A percentile compares a stretch with the other conserved stretches of the same genome.
phyloP scores from a whole-genome alignment of 441 rosid species.

The Bocquillonia castaneifolia region DNA sequence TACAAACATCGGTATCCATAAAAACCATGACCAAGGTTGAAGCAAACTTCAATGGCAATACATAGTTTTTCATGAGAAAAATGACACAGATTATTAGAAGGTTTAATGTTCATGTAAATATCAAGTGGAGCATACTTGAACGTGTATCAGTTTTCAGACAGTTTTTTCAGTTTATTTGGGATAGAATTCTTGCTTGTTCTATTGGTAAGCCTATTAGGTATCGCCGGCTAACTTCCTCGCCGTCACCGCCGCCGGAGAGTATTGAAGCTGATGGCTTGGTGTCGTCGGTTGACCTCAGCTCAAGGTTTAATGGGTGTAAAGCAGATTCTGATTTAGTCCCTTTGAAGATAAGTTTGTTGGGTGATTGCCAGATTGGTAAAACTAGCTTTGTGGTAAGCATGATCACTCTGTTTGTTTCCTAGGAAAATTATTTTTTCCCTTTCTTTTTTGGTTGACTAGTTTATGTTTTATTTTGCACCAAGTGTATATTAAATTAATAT shows the following conservation, averaged over 20 bases:
- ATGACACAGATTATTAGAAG: conserved; percentile 51
- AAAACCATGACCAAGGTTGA: conserved; percentile 18
- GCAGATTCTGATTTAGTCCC: conserved; percentile 71
- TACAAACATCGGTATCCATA: background rate
- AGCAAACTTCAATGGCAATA: conserved; percentile 37
- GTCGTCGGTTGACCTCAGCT: conserved; percentile 14
- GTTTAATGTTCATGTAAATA: conserved; percentile 38
- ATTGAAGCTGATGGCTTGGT: conserved; percentile 12
- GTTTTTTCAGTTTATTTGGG: conserved; percentile 65
- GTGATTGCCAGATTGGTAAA: conserved; percentile 88
- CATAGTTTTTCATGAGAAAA: conserved; percentile 27
- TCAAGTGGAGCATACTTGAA: conserved; percentile 52
- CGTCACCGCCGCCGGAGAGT: conserved; percentile 37
- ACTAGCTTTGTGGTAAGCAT: conserved; percentile 72
- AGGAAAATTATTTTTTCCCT: background rate
- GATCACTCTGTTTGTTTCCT: background rate
- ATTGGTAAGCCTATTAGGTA: conserved; percentile 52
- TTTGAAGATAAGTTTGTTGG: conserved; percentile 78
- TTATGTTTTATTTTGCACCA: background rate
- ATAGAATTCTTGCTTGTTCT: conserved; percentile 69
- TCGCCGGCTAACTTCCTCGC: conserved; percentile 38
- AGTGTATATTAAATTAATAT: background rate
- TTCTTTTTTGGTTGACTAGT: background rate
- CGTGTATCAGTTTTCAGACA: conserved; percentile 53
- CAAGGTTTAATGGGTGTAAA: conserved; percentile 31